Evolutionary conservation across 2,329 filamentous ascomycete genomes (phyloP).

Genomic region (Aspergillus caelatus): DNA sequence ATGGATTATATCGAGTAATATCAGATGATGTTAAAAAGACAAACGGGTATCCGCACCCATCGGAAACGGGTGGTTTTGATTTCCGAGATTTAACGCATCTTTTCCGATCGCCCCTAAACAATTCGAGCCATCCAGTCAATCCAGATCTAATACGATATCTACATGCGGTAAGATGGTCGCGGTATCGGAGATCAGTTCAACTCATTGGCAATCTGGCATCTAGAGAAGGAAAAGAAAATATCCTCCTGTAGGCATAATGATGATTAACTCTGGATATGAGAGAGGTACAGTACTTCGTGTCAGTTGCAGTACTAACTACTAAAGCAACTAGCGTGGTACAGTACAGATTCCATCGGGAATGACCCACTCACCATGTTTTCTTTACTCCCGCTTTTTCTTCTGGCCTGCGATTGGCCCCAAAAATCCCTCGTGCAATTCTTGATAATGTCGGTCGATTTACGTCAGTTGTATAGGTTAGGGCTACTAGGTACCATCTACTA

Average conservation of each 20-base stretch:
- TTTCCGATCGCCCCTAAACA: neutral
- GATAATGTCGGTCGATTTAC: neutral
- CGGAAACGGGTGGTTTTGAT: neutral
- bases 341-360: slow-evolving; percentile 8
- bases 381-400: slow-evolving; percentile 7
- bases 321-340: slow-evolving; percentile 1
- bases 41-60: neutral
- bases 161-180: neutral
- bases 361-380: slow-evolving; percentile 10
- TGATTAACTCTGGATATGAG: neutral
- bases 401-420: slow-evolving; percentile 20
- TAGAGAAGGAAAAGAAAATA: neutral
- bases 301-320: neutral
- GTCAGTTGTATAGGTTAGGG: neutral
- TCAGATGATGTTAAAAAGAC: neutral
- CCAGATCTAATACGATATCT: neutral
- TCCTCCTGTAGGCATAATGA: neutral
- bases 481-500: neutral
- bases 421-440: slow-evolving; percentile 25
- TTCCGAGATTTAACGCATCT: slow-evolving; percentile 4
- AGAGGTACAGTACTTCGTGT: neutral
- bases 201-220: neutral
- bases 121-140: neutral
- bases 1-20: neutral
- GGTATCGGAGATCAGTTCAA: neutral